Evolutionary conservation across 768 basidiomycete species (phyloP).

Genomic region (Pleurotus platypus): DNA sequence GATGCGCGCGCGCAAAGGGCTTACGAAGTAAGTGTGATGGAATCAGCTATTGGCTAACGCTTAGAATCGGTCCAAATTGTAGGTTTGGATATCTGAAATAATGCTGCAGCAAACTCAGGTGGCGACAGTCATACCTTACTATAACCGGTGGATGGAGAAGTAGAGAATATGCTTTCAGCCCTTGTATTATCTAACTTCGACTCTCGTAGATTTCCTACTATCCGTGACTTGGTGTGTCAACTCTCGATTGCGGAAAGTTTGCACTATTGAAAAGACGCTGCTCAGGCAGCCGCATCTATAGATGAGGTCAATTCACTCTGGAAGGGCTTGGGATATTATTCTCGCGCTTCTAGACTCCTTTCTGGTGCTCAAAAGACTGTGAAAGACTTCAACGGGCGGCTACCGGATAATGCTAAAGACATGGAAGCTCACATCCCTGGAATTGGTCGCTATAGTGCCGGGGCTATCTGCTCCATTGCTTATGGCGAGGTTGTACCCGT

Average conservation of each 20-base stretch:
- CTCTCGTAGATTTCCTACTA: slow-evolving; percentile 70
- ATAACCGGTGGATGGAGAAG: slow-evolving; percentile 83
- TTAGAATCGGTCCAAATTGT: slow-evolving; percentile 1
- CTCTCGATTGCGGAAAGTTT: slow-evolving; percentile 9
- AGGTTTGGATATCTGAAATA: slow-evolving; percentile 91
- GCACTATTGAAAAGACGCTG: background rate
- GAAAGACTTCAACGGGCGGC: slow-evolving; percentile 55
- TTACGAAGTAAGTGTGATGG: slow-evolving; percentile 66
- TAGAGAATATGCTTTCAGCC: slow-evolving; percentile 25
- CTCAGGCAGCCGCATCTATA: slow-evolving; percentile 62
- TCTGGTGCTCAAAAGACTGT: slow-evolving; percentile 81
- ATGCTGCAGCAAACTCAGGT: slow-evolving; percentile 99
- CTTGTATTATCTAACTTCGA: slow-evolving; percentile 8
- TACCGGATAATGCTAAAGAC: slow-evolving; percentile 78
- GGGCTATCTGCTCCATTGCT: slow-evolving; percentile 82
- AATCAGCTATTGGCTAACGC: background rate
- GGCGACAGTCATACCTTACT: slow-evolving; percentile 90
- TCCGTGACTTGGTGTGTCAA: slow-evolving; percentile 61
- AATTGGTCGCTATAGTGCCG: slow-evolving; percentile 86
- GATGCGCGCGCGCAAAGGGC: slow-evolving; percentile 79
- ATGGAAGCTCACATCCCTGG: slow-evolving; percentile 85
- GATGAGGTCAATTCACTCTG: slow-evolving; percentile 87
- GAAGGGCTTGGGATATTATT: slow-evolving; percentile 93
- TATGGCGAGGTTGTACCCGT: slow-evolving; percentile 82
- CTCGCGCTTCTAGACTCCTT: slow-evolving; percentile 78